Evolutionary conservation across 2,329 filamentous ascomycete genomes (phyloP), one percentile per base, ranked within the genome.

Genomic region (Plectosphaerella plurivora): DNA sequence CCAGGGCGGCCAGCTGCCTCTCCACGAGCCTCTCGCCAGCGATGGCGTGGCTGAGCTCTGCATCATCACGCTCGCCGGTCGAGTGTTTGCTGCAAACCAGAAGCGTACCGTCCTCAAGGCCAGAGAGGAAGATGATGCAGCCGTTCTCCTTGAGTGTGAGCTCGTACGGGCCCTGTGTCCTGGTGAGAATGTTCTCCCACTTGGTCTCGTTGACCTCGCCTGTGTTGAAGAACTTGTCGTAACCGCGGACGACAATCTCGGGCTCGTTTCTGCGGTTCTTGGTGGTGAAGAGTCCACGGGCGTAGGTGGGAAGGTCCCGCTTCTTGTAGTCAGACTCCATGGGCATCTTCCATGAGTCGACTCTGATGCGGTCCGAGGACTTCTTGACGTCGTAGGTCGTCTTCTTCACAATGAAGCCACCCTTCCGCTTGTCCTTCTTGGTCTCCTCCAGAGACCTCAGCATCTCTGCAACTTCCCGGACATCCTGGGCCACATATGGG

Each of bases 81-180:
- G 94, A 97, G 68, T 99, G 94, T 67, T 99, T 99, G 78, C 93
- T 97, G 81, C 93, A 97, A n/a, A 99, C 92, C 8, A 99, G 76
- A 10, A 99, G 76, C 2, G 89, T 91, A 36, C 84, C 92, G 62
- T 97, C 92, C 63, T 95, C 89, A 20, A 99, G 77, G 14, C 92
- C 94, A 15, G 91, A 87, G 45, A 99, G 85, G 74, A 99, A 99
- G 60, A 99, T 97, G 69, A 99, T 99, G 70, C 94, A 99, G n/a
- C 94, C 94, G 63, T 99, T 99, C 71, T 99, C 94, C 73, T 99
- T 99, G 50, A 97, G 83, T 53, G 91, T 97, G 52, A 99, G 75
- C 71, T 99, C 94, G 62, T 97, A 99, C 0, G 94, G 94, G 0
- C 91, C 91, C 57, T 83, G 75, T 1, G 94, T 97, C 52, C 88